Evolutionary conservation across 495 filamentous ascomycete species (phyloP).

Genomic region (Penicillium maclennaniae): DNA sequence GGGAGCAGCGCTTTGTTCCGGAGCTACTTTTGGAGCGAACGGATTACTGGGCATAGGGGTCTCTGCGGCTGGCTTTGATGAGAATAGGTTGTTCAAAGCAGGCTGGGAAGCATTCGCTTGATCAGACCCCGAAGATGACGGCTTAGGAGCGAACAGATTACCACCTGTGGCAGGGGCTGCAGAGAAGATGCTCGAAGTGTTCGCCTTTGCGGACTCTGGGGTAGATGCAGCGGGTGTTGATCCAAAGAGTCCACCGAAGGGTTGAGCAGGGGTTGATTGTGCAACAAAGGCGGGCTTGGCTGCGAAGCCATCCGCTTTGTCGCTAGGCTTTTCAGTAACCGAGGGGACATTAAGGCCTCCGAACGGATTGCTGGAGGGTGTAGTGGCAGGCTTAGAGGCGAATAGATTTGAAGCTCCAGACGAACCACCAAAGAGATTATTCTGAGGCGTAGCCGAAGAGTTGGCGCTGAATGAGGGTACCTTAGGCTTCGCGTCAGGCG

Average conservation of each 20-base stretch:
- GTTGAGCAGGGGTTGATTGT: constrained; percentile 1
- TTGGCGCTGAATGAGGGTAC: constrained; percentile 10
- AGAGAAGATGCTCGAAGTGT: constrained; percentile 10
- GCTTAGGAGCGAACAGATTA: background rate
- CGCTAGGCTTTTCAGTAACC: constrained; percentile 7
- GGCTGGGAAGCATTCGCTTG: constrained; percentile 10
- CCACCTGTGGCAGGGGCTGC: constrained; percentile 5
- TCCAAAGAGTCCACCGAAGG: constrained; percentile 10
- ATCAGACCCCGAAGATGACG: background rate
- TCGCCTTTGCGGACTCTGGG: constrained; percentile 1
- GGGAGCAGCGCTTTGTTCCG: background rate
- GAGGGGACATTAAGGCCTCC: constrained; percentile 6
- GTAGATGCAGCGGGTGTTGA: background rate
- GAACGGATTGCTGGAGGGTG: constrained; percentile 23
- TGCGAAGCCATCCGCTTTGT: constrained; percentile 11
- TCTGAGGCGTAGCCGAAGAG: constrained; percentile 11
- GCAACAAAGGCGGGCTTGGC: constrained; percentile 11
- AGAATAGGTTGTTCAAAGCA: constrained; percentile 9
- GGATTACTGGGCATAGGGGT: constrained; percentile 1
- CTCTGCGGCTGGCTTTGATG: constrained; percentile 7
- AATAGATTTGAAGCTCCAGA: constrained; percentile 7
- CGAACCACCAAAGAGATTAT: constrained; percentile 19
- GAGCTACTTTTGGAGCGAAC: constrained; percentile 11
- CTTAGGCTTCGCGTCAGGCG: constrained; percentile 36
- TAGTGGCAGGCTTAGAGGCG: constrained; percentile 13